phyloP scores from a whole-genome alignment of 139 green algal genomes.

The Deuterostichococcus epilithicus region DNA sequence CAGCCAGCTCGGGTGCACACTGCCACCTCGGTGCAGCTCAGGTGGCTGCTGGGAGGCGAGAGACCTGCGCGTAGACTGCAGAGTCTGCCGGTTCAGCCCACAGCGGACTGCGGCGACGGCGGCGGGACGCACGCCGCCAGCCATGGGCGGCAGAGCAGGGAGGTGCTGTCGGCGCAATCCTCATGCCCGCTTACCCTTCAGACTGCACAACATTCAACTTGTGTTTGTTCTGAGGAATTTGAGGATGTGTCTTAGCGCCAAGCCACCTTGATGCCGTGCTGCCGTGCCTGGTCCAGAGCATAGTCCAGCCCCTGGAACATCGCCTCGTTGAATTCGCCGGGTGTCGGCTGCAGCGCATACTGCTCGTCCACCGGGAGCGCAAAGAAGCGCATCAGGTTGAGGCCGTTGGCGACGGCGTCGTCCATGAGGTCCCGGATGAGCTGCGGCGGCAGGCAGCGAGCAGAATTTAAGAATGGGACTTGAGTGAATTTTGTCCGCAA shows the following conservation, averaged over 20 bases:
- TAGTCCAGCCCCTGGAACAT: slow-evolving; percentile 53
- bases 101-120: no score
- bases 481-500: no score
- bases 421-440: slow-evolving; percentile 39
- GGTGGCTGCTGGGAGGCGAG: no score
- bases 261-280: slow-evolving; percentile 33
- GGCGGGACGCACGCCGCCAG: no score
- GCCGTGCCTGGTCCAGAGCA: slow-evolving; percentile 31
- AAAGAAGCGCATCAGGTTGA: slow-evolving; percentile 43
- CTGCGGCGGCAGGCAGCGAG: slow-evolving; percentile 13
- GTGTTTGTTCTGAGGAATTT: slow-evolving; percentile 5
- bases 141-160: background rate
- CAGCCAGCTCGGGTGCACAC: no score
- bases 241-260: background rate
- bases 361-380: slow-evolving; percentile 26
- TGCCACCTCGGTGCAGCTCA: no score
- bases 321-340: slow-evolving; percentile 45
- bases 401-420: slow-evolving; percentile 14
- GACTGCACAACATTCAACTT: slow-evolving; percentile 5
- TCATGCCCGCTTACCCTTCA: slow-evolving; percentile 1
- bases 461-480: background rate
- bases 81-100: no score
- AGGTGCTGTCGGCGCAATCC: no score
- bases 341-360: slow-evolving; percentile 31
- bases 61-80: no score